Evolutionary conservation across 1,139 yeast genomes (phyloP).

Genomic region (Candida neerlandica): DNA sequence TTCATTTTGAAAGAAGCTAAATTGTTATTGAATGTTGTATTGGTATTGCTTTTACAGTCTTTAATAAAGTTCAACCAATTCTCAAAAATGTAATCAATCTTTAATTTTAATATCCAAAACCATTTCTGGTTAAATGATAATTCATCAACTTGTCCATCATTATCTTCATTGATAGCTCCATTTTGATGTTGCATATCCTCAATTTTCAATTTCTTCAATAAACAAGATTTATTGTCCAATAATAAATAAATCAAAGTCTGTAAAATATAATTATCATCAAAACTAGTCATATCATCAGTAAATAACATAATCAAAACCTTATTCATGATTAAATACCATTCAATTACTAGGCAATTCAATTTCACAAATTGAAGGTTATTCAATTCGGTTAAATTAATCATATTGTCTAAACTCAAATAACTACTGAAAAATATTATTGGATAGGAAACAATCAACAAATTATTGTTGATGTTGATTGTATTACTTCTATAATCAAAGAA

Average conservation of each 20-base stretch:
- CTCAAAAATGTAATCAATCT: constrained; percentile 29
- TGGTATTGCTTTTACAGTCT: constrained; percentile 3
- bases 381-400: constrained; percentile 21
- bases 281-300: constrained; percentile 19
- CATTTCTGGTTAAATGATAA: constrained; percentile 28
- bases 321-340: constrained; percentile 44
- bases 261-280: constrained; percentile 30
- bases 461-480: constrained; percentile 39
- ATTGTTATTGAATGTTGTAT: constrained; percentile 14
- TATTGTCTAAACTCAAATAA: constrained; percentile 16
- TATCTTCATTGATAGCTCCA: neutral
- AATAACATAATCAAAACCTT: constrained; percentile 31
- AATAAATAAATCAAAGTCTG: constrained; percentile 32
- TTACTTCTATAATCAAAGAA: constrained; percentile 25
- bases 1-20: constrained; percentile 19
- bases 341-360: constrained; percentile 30
- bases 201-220: constrained; percentile 11
- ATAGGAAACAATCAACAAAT: constrained; percentile 45
- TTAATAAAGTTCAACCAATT: constrained; percentile 27
- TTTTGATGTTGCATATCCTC: neutral
- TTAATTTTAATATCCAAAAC: constrained; percentile 29
- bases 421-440: constrained; percentile 39
- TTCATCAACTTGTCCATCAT: constrained; percentile 16
- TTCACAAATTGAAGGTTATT: constrained; percentile 19
- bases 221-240: constrained; percentile 16